Evolutionary conservation across 768 basidiomycete species (phyloP), one percentile per base, ranked within the genome.

Genomic region (Boletus barrowsii): DNA sequence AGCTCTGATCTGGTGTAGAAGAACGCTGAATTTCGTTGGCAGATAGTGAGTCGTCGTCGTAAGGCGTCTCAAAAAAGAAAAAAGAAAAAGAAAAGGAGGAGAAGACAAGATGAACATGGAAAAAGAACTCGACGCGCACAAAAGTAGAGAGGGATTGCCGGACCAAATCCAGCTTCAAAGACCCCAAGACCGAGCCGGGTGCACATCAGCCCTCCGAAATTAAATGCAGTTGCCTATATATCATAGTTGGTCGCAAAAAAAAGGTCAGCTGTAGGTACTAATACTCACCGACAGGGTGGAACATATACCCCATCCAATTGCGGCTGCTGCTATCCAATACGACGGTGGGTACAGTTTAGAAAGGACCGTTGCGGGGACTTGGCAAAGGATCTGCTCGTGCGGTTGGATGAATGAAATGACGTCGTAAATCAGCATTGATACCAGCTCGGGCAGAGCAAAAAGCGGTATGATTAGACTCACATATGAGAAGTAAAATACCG

Each of bases 101-200:
- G 3, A 17, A 13, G 32, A 15, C 13, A 17, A 13, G 3, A 36
- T 36, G 15, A 7, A 6, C 15, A 36, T 4, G 1, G 32, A 5
- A 29, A 18, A 37, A 7, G 35, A 51, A 36, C 52, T 20, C 9
- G 43, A 10, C 8, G 68, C 86, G 53, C 65, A 89, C 88, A 87
- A 63, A 88, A 84, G 68, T 91, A 90, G 4, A 91, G 74, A 0
- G 88, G 87, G 32, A 91, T 86, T 0, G 80, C 86, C 11, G 89
- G 88, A 1, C 83, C 88, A 60, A 91, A 90, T 22, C 83, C 83
- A 5, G 88, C 83, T 68, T 91, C 89, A 62, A 91, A 90, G 33
- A 88, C 64, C 10, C 89, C 89, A n/a, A 91, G 73, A 37, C 79
- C 77, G 29, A 90, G 56, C 45, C 89, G 77, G 11, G 79, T 74